Base-by-base conservation (phyloP, 495 filamentous ascomycete genomes). In the Aspergillus panamensis region DNA sequence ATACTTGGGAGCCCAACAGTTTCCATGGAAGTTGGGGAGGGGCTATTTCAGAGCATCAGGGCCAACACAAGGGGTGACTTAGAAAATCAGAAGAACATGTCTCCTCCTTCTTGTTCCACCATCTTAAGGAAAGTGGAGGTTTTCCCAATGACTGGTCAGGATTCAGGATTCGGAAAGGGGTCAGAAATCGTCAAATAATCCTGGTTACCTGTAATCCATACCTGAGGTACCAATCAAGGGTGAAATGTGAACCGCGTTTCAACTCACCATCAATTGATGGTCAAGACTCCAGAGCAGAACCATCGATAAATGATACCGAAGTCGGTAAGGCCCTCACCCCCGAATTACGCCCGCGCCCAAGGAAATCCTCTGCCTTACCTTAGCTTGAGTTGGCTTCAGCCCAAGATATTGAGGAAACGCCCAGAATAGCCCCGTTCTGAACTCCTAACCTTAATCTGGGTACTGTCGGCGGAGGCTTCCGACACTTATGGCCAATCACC, bases 401-500 rank as follows among this genome's bases (percentile, higher is more conserved):
- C n/a, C n/a, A n/a, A n/a, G 8, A 4, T 33, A 8, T 33, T n/a
- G 17, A 39, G n/a, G 5, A 33, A 10, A 13, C 12, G 50, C 40
- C 40, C 32, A 58, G 40, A 45, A 1, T 58, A 55, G 42, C 55
- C 55, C 42, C 47, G 6, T 4, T 7, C 52, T 59, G 59, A 40
- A 48, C 60, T 25, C 7, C 31, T 44, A 40, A 40, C 37, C 3
- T 40, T 40, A 25, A 45, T 62, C 35, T 8, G 32, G 32, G 59
- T 43, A 25, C 25, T 25, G 51, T 30, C 40, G 37, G 40, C 55
- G 55, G 56, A 49, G 32, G 44, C 32, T 51, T 51, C 59, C 56
- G 56, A 58, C 48, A 31, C 29, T n/a, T 8, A 0, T 9, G 35
- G 21, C 64, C 64, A 66, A 66, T 63, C 10, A 56, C 1, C 2